Evolutionary conservation across 352 stramenopile species (phyloP).

Genomic region (Pythium sp.): DNA sequence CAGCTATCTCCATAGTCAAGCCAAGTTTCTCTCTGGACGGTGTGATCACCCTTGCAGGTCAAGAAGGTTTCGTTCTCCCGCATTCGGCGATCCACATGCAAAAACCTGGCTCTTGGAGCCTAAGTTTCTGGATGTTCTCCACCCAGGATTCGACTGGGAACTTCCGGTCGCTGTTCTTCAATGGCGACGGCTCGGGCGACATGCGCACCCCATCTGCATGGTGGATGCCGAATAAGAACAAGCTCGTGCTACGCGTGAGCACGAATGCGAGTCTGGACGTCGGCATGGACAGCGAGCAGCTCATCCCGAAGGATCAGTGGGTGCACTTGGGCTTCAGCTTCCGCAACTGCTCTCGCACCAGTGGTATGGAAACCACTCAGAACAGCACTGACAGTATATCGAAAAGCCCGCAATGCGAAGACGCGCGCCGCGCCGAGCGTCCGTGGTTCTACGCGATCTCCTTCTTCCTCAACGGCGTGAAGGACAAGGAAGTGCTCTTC

Average conservation of each 20-base stretch:
- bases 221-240: conserved; percentile 65
- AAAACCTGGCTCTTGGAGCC: conserved; percentile 50
- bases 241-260: conserved; percentile 68
- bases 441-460: conserved; percentile 45
- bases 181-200: conserved; percentile 57
- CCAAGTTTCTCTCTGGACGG: conserved; percentile 43
- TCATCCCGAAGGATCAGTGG: conserved; percentile 58
- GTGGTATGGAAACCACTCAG: not conserved
- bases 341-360: conserved; percentile 40
- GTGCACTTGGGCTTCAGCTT: conserved; percentile 72
- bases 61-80: conserved; percentile 42
- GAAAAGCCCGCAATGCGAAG: conserved; percentile 13
- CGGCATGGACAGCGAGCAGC: conserved; percentile 41
- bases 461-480: conserved; percentile 56
- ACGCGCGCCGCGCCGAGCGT: not conserved
- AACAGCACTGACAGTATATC: not conserved
- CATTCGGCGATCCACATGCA: conserved; percentile 36
- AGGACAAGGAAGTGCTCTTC: conserved; percentile 50
- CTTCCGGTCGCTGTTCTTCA: conserved; percentile 80
- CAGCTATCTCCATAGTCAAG: not conserved
- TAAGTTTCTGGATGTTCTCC: conserved; percentile 70
- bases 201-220: conserved; percentile 81
- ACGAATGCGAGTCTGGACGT: conserved; percentile 52
- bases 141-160: conserved; percentile 47
- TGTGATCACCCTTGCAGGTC: conserved; percentile 45